phyloP scores from a whole-genome alignment of 2,329 filamentous ascomycete species.

The Beauveria sp. region DNA sequence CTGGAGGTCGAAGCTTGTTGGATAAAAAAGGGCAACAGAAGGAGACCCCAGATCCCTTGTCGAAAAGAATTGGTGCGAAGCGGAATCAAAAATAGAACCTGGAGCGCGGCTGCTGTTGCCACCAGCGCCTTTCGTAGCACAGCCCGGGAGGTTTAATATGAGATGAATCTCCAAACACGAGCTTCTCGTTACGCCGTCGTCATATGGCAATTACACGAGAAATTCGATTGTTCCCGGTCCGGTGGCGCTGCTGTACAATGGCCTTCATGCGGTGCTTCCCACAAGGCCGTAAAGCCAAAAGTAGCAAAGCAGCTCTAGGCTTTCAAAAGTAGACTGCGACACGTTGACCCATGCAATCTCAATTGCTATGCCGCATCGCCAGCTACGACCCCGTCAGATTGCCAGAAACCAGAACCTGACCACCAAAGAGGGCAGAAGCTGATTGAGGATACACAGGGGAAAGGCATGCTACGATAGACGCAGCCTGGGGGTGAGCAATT shows the following conservation, averaged over 20 bases:
- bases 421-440: background rate
- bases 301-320: background rate
- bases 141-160: background rate
- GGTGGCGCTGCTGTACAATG: slow-evolving; percentile 4
- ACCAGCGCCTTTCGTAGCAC: background rate
- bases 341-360: background rate
- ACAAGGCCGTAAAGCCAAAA: background rate
- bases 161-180: slow-evolving; percentile 1
- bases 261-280: slow-evolving; percentile 1
- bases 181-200: slow-evolving; percentile 3
- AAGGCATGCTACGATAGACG: background rate
- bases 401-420: background rate
- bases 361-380: slow-evolving; percentile 6
- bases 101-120: background rate
- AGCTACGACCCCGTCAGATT: background rate
- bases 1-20: background rate
- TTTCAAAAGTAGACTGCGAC: background rate
- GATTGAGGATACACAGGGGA: background rate
- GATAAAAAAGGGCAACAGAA: background rate
- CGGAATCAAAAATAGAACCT: background rate
- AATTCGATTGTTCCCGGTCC: background rate
- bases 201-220: slow-evolving; percentile 1
- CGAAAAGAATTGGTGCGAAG: background rate
- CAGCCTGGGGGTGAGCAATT: background rate
- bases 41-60: background rate